Evolutionary conservation across 2,329 filamentous ascomycete genomes (phyloP), one percentile per base, ranked within the genome.

Genomic region (Lithohypha guttulata): DNA sequence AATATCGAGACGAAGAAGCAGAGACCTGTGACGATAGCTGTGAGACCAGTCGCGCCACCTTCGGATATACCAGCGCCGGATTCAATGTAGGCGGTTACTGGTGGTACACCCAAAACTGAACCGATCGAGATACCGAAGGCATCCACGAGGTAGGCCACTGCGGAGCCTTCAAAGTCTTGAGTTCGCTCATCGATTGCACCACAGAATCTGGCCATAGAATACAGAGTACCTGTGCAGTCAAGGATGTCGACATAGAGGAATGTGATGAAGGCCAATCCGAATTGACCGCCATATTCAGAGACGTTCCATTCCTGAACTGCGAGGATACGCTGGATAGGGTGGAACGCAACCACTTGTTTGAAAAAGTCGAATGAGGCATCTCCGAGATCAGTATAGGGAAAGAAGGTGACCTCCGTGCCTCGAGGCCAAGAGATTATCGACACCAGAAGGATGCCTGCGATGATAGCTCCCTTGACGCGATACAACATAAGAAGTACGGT

Each of bases 241-340:
- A 93, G 74, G 45, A 93, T 89, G 53, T 93, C 85, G 48, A 93
- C 84, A 53, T 93, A 93, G 15, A 93, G 69, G 63, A 93, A 93
- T 2, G 85, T 93, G 58, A 93, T 79, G 47, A 93, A 76, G 1
- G 85, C 85, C 34, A 91, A 69, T 19, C 80, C 82, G 53, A 93
- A 93, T 54, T 91, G 79, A 3, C 75, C 75, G 8, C 80, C 77
- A 42, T 84, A 77, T 3, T 67, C 67, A 6, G 69, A 63, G 17
- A 93, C 66, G 50, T 81, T 65, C 79, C 83, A 93, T 42, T 84
- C 65, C 55, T 85, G 81, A 1, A 79, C 84, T 22, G 69, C 71
- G 10, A 93, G 69, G 3, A 74, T 78, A 34, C 73, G 70, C 45
- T 70, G 56, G 55, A 93, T 93, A 4, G 76, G 72, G 55, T 89